phyloP scores from a whole-genome alignment of 139 green algal species.

The Monoraphidium neglectum region DNA sequence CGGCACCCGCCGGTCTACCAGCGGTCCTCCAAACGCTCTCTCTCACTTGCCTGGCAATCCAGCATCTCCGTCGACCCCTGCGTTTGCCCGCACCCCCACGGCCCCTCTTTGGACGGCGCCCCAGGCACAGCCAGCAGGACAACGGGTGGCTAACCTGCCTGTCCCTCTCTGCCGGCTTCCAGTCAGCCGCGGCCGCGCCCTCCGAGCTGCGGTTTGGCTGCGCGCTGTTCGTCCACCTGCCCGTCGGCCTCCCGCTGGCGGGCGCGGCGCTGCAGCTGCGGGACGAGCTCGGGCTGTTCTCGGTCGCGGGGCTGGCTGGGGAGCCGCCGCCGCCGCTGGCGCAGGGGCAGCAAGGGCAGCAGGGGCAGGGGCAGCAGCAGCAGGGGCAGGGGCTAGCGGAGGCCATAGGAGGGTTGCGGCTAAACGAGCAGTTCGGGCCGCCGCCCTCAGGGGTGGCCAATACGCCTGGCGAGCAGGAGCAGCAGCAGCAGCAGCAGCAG shows the following conservation, averaged over 20 bases:
- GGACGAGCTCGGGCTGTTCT: slow-evolving; percentile 3
- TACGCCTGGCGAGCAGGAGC: background rate
- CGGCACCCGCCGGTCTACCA: too few species aligned
- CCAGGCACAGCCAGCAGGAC: slow-evolving; percentile 42
- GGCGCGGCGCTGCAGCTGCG: slow-evolving; percentile 24
- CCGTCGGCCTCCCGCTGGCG: slow-evolving; percentile 33
- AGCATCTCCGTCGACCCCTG: too few species aligned
- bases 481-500: slow-evolving; percentile 1
- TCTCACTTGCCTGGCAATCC: too few species aligned
- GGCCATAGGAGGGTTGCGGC: too few species aligned
- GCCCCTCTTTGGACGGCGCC: too few species aligned
- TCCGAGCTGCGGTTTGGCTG: slow-evolving; percentile 30
- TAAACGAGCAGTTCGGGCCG: too few species aligned
- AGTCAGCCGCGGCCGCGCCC: slow-evolving; percentile 12
- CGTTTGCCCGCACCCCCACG: too few species aligned
- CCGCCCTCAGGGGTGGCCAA: too few species aligned
- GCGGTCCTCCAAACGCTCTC: too few species aligned
- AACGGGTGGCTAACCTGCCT: slow-evolving; percentile 51
- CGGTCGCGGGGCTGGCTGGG: background rate
- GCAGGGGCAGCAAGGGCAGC: background rate
- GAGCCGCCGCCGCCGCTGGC: slow-evolving; percentile 12
- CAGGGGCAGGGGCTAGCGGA: too few species aligned
- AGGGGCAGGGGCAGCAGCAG: slow-evolving; percentile 9
- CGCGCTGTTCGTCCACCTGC: slow-evolving; percentile 37
- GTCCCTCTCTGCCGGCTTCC: slow-evolving; percentile 35